Percentiles rank a stretch among this genome's conserved stretches.
phyloP scores from a whole-genome alignment of 2,329 filamentous ascomycete genomes.

The Chaetomiaceae sp. region DNA sequence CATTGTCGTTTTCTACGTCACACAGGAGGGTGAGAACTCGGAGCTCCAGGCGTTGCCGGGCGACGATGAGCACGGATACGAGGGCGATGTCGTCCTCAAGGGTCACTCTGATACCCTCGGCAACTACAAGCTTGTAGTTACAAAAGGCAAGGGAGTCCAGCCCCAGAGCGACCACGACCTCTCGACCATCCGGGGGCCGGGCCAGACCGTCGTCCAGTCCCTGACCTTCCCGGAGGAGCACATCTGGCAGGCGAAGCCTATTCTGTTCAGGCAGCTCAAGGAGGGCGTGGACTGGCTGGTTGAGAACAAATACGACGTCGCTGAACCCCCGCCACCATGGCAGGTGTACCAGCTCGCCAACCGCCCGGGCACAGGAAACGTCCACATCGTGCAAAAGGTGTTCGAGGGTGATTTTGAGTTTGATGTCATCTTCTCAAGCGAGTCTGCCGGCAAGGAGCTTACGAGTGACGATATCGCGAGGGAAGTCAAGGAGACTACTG shows the following conservation, averaged over 20 bases:
- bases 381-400: slow-evolving; percentile 85
- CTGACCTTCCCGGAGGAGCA: slow-evolving; percentile 57
- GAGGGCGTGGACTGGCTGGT: slow-evolving; percentile 47
- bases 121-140: slow-evolving; percentile 73
- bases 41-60: slow-evolving; percentile 54
- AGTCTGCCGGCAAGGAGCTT: slow-evolving; percentile 55
- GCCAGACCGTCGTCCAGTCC: slow-evolving; percentile 72
- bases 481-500: slow-evolving; percentile 62
- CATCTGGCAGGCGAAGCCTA: slow-evolving; percentile 61
- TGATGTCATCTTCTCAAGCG: slow-evolving; percentile 84
- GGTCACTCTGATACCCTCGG: slow-evolving; percentile 71
- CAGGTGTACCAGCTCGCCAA: slow-evolving; percentile 79
- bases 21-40: slow-evolving; percentile 71
- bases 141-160: slow-evolving; percentile 62
- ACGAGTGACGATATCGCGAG: slow-evolving; percentile 62
- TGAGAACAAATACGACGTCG: slow-evolving; percentile 42
- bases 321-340: slow-evolving; percentile 74
- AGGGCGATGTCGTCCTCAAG: slow-evolving; percentile 61
- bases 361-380: slow-evolving; percentile 65
- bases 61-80: slow-evolving; percentile 46
- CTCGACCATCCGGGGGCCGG: slow-evolving; percentile 64
- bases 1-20: slow-evolving; percentile 76
- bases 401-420: slow-evolving; percentile 91
- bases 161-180: slow-evolving; percentile 61
- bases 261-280: slow-evolving; percentile 52